These are phyloP conservation scores for Camellia granthamiana DNA, from an alignment of 148 eudicot genomes.

Conservation along the genomic window DNA sequence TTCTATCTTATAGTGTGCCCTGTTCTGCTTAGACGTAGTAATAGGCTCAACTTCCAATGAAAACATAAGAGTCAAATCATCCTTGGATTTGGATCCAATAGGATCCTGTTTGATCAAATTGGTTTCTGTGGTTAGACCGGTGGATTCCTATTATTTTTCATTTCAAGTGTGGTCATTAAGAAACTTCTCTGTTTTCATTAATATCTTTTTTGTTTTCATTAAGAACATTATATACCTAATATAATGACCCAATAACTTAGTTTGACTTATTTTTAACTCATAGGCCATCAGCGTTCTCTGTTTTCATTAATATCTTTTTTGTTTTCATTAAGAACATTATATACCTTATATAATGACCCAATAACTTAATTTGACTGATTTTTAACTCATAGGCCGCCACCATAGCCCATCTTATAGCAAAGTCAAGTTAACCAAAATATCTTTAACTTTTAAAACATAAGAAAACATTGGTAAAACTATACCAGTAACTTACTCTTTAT, in stretches of 20 bases:
- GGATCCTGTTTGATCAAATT: background rate
- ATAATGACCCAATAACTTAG: no score
- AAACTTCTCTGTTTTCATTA: no score
- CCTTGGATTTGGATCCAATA: background rate
- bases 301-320: no score
- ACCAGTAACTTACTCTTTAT: background rate
- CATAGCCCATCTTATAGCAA: background rate
- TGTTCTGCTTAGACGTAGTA: slow-evolving; percentile 7
- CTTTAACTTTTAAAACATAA: background rate
- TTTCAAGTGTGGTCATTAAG: background rate
- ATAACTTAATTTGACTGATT: background rate
- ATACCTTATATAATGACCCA: background rate
- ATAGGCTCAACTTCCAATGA: background rate
- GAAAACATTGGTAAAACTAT: background rate
- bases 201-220: no score
- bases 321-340: background rate
- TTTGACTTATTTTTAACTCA: no score
- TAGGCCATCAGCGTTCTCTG: no score
- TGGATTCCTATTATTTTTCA: background rate
- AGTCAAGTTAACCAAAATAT: background rate
- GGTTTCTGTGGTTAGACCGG: slow-evolving; percentile 1
- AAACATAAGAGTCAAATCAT: slow-evolving; percentile 4
- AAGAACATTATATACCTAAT: no score
- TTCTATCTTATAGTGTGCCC: slow-evolving; percentile 2
- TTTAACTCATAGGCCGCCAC: background rate